Base-by-base conservation (phyloP, 192 early-diverging fungal species). In the Pilobolus umbonatus region DNA sequence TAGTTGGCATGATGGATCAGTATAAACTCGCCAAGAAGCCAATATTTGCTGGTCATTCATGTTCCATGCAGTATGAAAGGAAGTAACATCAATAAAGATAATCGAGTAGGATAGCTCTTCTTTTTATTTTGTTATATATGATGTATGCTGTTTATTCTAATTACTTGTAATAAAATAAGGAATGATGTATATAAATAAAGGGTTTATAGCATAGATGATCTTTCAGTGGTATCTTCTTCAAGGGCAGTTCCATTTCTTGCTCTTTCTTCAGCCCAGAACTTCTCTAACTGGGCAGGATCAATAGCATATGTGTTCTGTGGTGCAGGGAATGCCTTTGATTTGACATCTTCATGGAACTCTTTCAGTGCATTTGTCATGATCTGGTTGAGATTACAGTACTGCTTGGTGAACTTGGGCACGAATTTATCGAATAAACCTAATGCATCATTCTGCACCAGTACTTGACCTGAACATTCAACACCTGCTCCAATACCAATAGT, bases 401-500 rank as follows among this genome's bases (percentile, higher is more conserved):
- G 73, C 64, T 94, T 95, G 66, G 88, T 93, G 79, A 98, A 98
- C 80, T 90, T 93, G 52, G 94, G 94, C 25, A 85, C 75, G 49
- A 97, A 92, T 14, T 86, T 80, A 65, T 95, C 95, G 76, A 92
- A 99, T 34, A 92, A 73, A 15, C 97, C 95, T 21, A 98, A 61
- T 77, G 89, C 88, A 64, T 99, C 97, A 61, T 89, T 78, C 54
- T 85, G 78, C 21, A 99, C 95, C 39, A 99, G 73, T 31, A 97
- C 95, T 71, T 99, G 97, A 15, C 97, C 97, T 17, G 91, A 94
- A 11, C 87, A 89, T 0, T 81, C 72, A 12, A 79, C 55, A 7
- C 95, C 95, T 6, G 97, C 94, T 39, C 97, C 97, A 65, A 99
- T 99, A 11, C 97, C 97, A 59, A 99, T 97, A 8, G 95, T 99